A percentile compares a stretch with the other conserved stretches of the same genome.
Conservation (phyloP, 2,329 filamentous ascomycete genomes). For the Colletotrichum coccodes region DNA sequence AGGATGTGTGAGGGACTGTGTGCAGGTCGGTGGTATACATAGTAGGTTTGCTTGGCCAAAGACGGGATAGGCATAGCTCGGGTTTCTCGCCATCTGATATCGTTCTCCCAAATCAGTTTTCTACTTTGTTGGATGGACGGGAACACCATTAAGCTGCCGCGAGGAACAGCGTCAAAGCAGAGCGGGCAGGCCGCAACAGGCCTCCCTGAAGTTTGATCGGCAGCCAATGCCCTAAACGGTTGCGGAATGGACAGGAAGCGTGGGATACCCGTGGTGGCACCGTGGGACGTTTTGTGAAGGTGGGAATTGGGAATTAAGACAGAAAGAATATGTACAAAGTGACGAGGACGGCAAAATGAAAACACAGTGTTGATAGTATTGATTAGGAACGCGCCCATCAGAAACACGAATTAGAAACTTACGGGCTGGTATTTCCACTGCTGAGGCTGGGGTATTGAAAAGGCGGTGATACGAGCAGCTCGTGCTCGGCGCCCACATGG, state of each 20-base stretch:
- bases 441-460: constrained; percentile 8
- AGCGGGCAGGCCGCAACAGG: neutral
- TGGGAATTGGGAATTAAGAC: neutral
- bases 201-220: neutral
- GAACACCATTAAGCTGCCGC: neutral
- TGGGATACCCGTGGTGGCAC: constrained; percentile 2
- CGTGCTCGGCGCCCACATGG: neutral
- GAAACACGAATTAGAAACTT: neutral
- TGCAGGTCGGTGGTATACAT: neutral
- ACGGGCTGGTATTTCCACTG: constrained; percentile 5
- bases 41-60: neutral
- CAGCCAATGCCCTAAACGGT: neutral
- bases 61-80: neutral
- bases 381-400: neutral
- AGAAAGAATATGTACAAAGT: neutral
- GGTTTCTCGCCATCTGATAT: constrained; percentile 26
- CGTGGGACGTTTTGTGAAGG: neutral
- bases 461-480: constrained; percentile 23
- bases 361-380: neutral
- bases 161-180: constrained; percentile 7
- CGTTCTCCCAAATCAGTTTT: neutral
- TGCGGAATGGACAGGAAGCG: neutral
- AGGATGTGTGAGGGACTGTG: neutral
- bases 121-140: neutral
- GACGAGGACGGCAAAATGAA: neutral